These are phyloP conservation scores for Limnanthes douglasii DNA, from an alignment of 345 rosid species.

Conservation along the genomic window DNA sequence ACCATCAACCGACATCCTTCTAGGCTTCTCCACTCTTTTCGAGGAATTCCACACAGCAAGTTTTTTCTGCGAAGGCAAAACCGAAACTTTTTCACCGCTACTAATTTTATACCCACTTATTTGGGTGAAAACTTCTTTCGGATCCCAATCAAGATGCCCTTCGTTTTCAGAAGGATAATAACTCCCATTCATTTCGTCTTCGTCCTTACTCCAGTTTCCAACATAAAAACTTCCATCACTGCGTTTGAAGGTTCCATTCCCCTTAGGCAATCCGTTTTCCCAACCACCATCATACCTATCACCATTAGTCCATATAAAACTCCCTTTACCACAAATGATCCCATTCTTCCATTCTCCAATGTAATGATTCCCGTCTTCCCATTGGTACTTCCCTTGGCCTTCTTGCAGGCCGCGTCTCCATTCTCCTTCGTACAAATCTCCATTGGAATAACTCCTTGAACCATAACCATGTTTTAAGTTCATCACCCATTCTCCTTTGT, in stretches of 20 bases:
- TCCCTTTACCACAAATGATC: slow-evolving; percentile 44
- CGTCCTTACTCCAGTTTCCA: slow-evolving; percentile 79
- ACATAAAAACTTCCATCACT: slow-evolving; percentile 70
- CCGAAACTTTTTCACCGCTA: slow-evolving; percentile 48
- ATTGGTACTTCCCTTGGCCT: slow-evolving; percentile 65
- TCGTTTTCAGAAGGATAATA: slow-evolving; percentile 44
- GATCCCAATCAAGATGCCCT: slow-evolving; percentile 47
- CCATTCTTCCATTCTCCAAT: slow-evolving; percentile 80
- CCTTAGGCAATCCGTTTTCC: slow-evolving; percentile 82
- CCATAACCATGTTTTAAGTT: slow-evolving; percentile 86
- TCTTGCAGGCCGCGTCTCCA: slow-evolving; percentile 78
- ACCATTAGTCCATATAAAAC: slow-evolving; percentile 56
- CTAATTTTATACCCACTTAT: slow-evolving; percentile 23
- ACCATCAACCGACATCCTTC: slow-evolving; percentile 72
- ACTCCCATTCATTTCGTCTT: slow-evolving; percentile 58
- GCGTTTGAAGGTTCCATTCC: slow-evolving; percentile 60
- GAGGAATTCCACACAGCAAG: slow-evolving; percentile 66
- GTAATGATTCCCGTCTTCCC: slow-evolving; percentile 46
- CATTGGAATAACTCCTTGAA: slow-evolving; percentile 34
- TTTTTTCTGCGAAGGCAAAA: slow-evolving; percentile 80
- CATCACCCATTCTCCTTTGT: slow-evolving; percentile 82
- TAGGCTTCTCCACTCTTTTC: slow-evolving; percentile 37
- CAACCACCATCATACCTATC: slow-evolving; percentile 56
- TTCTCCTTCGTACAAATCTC: slow-evolving; percentile 79
- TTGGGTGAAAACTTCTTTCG: slow-evolving; percentile 33